Percentiles rank a stretch among this genome's conserved stretches.
Evolutionary conservation across 768 basidiomycete species (phyloP).

Genomic region (Calocybe gangraenosa): DNA sequence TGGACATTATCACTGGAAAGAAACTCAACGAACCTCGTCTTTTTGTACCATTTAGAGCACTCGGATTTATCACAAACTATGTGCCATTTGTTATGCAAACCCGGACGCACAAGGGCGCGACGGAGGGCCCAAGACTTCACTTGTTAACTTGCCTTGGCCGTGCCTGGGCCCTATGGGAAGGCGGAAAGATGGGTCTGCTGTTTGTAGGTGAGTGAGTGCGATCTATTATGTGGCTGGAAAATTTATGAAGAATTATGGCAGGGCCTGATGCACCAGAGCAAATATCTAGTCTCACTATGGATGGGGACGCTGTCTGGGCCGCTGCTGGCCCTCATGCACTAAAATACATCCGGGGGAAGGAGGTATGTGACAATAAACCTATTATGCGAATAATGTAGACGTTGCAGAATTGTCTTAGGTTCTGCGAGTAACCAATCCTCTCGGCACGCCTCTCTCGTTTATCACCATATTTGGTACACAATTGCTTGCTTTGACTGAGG

Average conservation of each 20-base stretch:
- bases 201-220: slow-evolving; percentile 80
- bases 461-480: slow-evolving; percentile 80
- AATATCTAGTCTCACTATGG: slow-evolving; percentile 76
- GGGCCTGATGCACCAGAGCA: slow-evolving; percentile 77
- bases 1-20: slow-evolving; percentile 14
- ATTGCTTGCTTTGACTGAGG: slow-evolving; percentile 74
- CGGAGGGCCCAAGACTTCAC: slow-evolving; percentile 79
- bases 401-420: slow-evolving; percentile 37
- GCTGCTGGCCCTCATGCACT: slow-evolving; percentile 63
- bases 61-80: not conserved
- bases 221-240: slow-evolving; percentile 47
- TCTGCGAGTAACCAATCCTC: slow-evolving; percentile 56
- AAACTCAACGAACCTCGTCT: slow-evolving; percentile 42
- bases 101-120: slow-evolving; percentile 77
- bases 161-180: slow-evolving; percentile 96
- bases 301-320: slow-evolving; percentile 84
- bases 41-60: slow-evolving; percentile 84
- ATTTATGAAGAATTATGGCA: slow-evolving; percentile 25
- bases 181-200: slow-evolving; percentile 84
- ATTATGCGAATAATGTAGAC: not conserved
- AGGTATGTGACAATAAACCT: slow-evolving; percentile 40
- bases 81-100: slow-evolving; percentile 71
- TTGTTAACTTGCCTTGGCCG: slow-evolving; percentile 84
- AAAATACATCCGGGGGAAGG: slow-evolving; percentile 86
- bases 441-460: slow-evolving; percentile 54